Evolutionary conservation across 2,329 filamentous ascomycete genomes (phyloP).

Genomic region (Cryphonectria radicalis): DNA sequence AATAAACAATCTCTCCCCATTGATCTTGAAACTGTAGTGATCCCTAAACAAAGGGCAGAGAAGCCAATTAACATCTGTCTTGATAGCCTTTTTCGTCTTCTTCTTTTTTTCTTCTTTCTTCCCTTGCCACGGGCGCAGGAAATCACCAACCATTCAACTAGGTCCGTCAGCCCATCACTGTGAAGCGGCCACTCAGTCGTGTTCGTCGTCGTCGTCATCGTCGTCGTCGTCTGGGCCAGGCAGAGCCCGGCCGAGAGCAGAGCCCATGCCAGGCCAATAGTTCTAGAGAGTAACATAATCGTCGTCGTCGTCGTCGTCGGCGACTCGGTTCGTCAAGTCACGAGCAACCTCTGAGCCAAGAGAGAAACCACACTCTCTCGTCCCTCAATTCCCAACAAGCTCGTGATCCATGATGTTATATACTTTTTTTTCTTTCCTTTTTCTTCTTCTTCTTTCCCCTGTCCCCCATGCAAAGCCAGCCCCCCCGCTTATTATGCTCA

Average conservation of each 20-base stretch:
- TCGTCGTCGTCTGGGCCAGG: slow-evolving; percentile 11
- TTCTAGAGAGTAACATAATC: slow-evolving; percentile 13
- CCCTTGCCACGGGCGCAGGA: background rate
- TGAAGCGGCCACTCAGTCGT: slow-evolving; percentile 31
- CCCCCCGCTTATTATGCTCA: background rate
- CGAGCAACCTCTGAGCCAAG: no score
- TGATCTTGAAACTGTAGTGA: slow-evolving; percentile 46
- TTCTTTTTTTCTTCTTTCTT: no score
- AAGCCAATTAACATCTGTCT: background rate
- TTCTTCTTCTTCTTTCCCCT: background rate
- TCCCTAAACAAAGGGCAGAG: slow-evolving; percentile 38
- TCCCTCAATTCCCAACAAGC: background rate
- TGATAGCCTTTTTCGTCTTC: no score
- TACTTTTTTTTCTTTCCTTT: background rate
- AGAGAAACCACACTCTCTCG: no score
- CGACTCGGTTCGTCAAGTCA: no score
- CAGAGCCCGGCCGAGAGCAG: slow-evolving; percentile 19
- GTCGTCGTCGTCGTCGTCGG: background rate
- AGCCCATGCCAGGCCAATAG: slow-evolving; percentile 22
- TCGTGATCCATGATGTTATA: background rate
- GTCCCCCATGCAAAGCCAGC: background rate
- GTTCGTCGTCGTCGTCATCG: slow-evolving; percentile 13
- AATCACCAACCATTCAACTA: slow-evolving; percentile 30
- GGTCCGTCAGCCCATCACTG: slow-evolving; percentile 29
- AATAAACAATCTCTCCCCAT: slow-evolving; percentile 47